Evolutionary conservation across 208 protist species (phyloP), one percentile per base, ranked within the genome.

Genomic region (Trypanosoma avium): DNA sequence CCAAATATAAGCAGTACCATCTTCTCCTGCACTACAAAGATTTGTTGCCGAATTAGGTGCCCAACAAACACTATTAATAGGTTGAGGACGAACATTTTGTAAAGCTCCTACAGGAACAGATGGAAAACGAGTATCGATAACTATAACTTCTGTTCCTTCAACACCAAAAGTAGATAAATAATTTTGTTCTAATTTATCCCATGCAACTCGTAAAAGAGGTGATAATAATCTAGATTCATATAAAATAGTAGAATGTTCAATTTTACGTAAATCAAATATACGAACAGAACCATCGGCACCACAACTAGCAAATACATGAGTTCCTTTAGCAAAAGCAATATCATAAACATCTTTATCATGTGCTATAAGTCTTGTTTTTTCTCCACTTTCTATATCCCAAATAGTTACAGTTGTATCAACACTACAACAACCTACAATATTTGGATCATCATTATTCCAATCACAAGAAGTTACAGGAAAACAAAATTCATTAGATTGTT

Each of bases 281-380:
- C 98, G 92, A 1, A 99, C 82, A 9, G 97, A 99, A 40, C 98
- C 98, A 66, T 99, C 98, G n/a, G 97, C 98, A 45, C 98, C 97
- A 38, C 98, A 98, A 33, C 95, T 98, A 7, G 97, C 96, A 79
- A 99, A 99, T 17, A 98, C 93, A 60, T 99, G 78, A 0, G 84
- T 81, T 0, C 90, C 88, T 46, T 80, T 77, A 2, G 90, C 83
- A 74, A 99, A 99, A 15, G 97, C 97, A 35, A 99, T 97, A 73
- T 99, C 99, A 73, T 97, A 99, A 7, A 99, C 98, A 67, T 99
- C 99, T 74, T 99, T 99, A 80, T 99, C 99, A 83, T 99, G 98
- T 9, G 99, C 98, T 30, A 99, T 99, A 13, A 99, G 81, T 80
- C 99, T 97, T 21, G 97, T 99, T 13, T 97, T 86, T 65, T 81